These are phyloP conservation scores for Talaromyces trachyspermus DNA, from an alignment of 495 filamentous ascomycete genomes.

Conservation along the genomic window DNA sequence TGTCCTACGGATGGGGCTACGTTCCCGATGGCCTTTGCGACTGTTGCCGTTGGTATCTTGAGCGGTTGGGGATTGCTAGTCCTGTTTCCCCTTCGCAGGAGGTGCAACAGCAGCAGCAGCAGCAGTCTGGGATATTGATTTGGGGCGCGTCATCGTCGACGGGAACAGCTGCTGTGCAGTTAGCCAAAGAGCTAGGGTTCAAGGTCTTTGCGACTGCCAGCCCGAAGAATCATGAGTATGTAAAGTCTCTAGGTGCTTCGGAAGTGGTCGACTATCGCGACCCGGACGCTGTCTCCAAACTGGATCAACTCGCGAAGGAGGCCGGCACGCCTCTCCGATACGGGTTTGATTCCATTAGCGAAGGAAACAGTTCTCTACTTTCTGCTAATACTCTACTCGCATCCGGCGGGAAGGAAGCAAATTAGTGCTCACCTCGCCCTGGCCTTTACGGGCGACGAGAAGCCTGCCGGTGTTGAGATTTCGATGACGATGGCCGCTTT, in stretches of 20 bases:
- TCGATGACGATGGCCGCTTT: not conserved
- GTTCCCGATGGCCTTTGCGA: constrained; percentile 30
- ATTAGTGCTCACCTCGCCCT: not conserved
- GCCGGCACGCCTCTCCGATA: not conserved
- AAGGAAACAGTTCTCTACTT: not conserved
- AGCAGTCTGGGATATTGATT: constrained; percentile 24
- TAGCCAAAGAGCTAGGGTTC: constrained; percentile 32
- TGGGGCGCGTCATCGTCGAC: constrained; percentile 44
- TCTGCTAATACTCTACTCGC: not conserved
- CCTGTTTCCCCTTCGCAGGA: not conserved
- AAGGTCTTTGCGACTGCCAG: constrained; percentile 42
- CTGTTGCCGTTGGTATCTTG: constrained; percentile 20
- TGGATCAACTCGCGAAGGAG: not conserved
- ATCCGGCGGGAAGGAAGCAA: not conserved
- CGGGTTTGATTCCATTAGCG: not conserved
- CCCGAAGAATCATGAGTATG: constrained; percentile 31
- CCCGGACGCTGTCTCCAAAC: constrained; percentile 23
- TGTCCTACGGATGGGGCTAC: constrained; percentile 29
- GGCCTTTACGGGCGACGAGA: not conserved
- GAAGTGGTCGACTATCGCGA: constrained; percentile 38
- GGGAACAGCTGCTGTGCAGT: constrained; percentile 33
- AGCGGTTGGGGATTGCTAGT: not conserved
- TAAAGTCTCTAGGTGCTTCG: constrained; percentile 37
- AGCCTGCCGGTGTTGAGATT: constrained; percentile 7
- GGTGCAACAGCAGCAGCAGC: not conserved